Base-by-base conservation (phyloP, 148 eudicot genomes). In the Camellia lanceoleosa region DNA sequence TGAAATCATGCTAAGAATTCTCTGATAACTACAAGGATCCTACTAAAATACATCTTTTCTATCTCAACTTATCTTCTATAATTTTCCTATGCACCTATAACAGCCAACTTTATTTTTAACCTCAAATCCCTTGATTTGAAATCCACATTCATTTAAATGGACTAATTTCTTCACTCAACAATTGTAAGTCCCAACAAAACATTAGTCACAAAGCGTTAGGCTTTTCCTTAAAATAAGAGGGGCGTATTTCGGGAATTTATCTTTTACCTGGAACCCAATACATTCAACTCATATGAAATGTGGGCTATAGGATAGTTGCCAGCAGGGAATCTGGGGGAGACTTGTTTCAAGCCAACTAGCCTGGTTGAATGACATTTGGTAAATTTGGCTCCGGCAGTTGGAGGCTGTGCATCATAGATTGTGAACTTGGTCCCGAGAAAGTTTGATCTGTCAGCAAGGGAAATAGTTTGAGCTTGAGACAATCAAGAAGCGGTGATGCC, bases 391-490 rank as follows among this genome's bases (percentile, higher is more conserved):
- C 88, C 91, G 47, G 83, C 87, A 67, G 80, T 87, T 41, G 95
- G 89, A 75, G 98, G 92, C 69, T 92, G 97, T 54, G 97, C 90
- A 88, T 95, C 97, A 82, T 86, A 90, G 81, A 92, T 83, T 52
- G 97, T 92, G 80, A 92, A 95, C 82, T 95, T 94, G 4, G 95
- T 92, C 68, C 98, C 98, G 59, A 95, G 84, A 67, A 95, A 91
- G 82, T 94, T 94, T 66, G 98, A 92, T 80, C 98, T 94, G 88
- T 76, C 30, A 71, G 55, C 41, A 9, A 62, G 51, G 55, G 52
- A 83, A 47, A n/a, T 2, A 44, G 7, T 60, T 75, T 63, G 43
- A 75, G 67, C 30, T 18, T 47, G 56, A 8, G 23, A 75, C 2
- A 2, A 18, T 20, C 20, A 41, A 54, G 61, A 75, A 43, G 56